Conservation (phyloP, 179 eudicot species). For the Gypsophila paniculata region DNA sequence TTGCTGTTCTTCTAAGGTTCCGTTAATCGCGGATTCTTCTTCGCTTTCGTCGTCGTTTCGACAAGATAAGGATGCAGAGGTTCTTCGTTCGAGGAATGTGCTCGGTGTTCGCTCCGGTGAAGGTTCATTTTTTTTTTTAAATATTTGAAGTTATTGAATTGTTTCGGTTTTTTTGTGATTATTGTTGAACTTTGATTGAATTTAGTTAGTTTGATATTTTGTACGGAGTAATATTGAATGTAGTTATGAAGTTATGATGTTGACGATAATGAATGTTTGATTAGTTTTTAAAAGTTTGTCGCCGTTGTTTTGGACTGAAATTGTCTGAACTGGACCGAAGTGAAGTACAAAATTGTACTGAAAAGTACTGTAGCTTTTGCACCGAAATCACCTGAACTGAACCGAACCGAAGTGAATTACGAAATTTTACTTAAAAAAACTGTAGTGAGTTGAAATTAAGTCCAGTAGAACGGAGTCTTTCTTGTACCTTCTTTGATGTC, state of each 20-base stretch:
- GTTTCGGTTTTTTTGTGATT: too few species aligned
- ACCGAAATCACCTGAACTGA: too few species aligned
- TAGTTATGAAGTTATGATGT: too few species aligned
- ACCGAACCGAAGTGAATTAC: too few species aligned
- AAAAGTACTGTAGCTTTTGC: too few species aligned
- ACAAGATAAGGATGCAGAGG: constrained; percentile 5
- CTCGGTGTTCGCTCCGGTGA: constrained; percentile 32
- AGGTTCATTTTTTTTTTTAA: constrained; percentile 27
- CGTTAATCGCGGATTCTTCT: constrained; percentile 33
- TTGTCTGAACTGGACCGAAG: too few species aligned
- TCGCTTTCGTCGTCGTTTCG: constrained; percentile 15
- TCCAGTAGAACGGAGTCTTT: too few species aligned
- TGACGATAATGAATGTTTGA: neutral
- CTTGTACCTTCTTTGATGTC: too few species aligned
- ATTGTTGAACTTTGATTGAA: neutral
- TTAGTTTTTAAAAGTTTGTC: neutral
- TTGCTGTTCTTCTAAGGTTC: constrained; percentile 34
- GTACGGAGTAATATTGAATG: neutral
- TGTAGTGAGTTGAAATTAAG: too few species aligned
- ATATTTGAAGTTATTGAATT: neutral
- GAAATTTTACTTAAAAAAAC: too few species aligned
- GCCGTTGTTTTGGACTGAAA: too few species aligned
- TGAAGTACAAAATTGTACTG: too few species aligned
- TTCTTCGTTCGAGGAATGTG: constrained; percentile 29
- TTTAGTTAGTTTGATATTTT: constrained; percentile 3